A percentile compares a stretch with the other conserved stretches of the same genome.
Evolutionary conservation across 2,329 filamentous ascomycete species (phyloP).

Genomic region (Purpureocillium takamizusanense): DNA sequence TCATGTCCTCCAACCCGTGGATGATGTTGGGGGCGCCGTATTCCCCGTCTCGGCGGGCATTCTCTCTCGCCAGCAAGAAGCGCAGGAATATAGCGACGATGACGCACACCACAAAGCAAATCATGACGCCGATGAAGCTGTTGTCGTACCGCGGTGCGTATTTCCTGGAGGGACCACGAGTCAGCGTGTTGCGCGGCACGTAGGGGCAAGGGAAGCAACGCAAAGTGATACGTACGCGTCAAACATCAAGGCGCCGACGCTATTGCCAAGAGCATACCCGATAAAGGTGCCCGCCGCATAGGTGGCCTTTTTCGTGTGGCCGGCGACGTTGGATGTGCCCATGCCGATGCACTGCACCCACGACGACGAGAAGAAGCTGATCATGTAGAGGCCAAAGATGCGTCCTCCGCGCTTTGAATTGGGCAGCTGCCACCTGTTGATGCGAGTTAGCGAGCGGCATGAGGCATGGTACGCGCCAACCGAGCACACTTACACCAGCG

Average conservation of each 20-base stretch:
- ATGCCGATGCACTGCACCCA: conserved; percentile 20
- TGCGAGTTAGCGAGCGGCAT: too few relatives aligned
- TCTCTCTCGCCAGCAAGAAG: conserved; percentile 16
- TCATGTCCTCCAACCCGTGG: conserved; percentile 29
- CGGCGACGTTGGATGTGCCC: conserved; percentile 22
- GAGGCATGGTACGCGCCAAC: too few relatives aligned
- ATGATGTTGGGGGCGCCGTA: conserved; percentile 20
- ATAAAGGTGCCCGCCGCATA: conserved; percentile 14
- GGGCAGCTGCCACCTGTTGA: conserved; percentile 15
- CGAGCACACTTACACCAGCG: conserved; percentile 14
- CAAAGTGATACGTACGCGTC: conserved; percentile 13
- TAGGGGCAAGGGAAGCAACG: not conserved
- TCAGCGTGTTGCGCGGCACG: too few relatives aligned
- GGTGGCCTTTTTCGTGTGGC: conserved; percentile 20
- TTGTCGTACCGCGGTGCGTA: conserved; percentile 20
- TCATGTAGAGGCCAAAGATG: conserved; percentile 18
- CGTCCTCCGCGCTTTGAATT: conserved; percentile 12
- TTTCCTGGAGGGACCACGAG: conserved; percentile 4
- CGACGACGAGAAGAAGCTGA: conserved; percentile 20
- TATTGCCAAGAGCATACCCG: conserved; percentile 23
- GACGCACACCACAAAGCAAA: conserved; percentile 20
- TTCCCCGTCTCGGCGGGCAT: conserved; percentile 17
- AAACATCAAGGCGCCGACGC: conserved; percentile 22
- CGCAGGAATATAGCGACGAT: conserved; percentile 19
- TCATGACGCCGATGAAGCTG: conserved; percentile 20